Conservation (phyloP, 2,329 filamentous ascomycete species). For the Epichloe gansuensis region DNA sequence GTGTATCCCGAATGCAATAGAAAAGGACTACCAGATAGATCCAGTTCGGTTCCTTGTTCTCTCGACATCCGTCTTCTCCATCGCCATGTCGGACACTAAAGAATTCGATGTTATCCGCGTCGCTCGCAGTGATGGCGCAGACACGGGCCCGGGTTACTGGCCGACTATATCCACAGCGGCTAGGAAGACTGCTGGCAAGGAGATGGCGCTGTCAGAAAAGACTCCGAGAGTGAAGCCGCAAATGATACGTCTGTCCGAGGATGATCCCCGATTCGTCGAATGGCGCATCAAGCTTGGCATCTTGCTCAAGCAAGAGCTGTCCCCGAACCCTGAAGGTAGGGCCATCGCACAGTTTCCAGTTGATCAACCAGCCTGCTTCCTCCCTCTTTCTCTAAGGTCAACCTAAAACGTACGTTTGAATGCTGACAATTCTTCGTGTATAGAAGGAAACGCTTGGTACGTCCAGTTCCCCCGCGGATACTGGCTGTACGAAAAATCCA, state of each 20-base stretch:
- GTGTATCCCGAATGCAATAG: neutral
- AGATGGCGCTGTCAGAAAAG: constrained; percentile 20
- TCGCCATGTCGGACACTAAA: constrained; percentile 21
- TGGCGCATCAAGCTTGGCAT: constrained; percentile 34
- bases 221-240: constrained; percentile 27
- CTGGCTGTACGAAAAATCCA: constrained; percentile 35
- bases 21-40: neutral
- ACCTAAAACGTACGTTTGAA: neutral
- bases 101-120: constrained; percentile 30
- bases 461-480: constrained; percentile 32
- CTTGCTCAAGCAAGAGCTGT: constrained; percentile 31
- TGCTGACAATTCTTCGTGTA: neutral
- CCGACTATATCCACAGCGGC: constrained; percentile 18
- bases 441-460: constrained; percentile 32
- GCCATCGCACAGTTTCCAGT: neutral
- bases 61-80: neutral
- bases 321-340: constrained; percentile 27
- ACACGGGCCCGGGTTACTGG: constrained; percentile 33
- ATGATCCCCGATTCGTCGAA: constrained; percentile 30
- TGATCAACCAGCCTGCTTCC: too few species aligned
- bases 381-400: too few species aligned
- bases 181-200: constrained; percentile 25
- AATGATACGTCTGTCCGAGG: constrained; percentile 29
- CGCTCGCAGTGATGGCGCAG: constrained; percentile 32
- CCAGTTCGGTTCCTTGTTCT: neutral